Base-by-base conservation (phyloP, 805 yeast species). In the Candida krabiensis region DNA sequence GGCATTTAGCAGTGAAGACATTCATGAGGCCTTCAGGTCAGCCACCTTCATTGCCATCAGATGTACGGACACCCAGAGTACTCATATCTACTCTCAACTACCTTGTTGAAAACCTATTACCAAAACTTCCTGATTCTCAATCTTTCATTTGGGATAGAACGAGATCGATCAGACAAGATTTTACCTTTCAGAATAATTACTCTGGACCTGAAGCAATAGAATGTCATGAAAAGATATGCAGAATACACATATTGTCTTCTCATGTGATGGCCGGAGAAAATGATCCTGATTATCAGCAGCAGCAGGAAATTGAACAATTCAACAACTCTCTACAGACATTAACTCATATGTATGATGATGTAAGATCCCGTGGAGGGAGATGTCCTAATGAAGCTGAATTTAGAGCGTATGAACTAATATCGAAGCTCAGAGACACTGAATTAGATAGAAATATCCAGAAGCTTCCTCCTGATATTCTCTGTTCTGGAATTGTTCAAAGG, bases 11-110 rank as follows among this genome's bases (percentile, higher is more conserved):
- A 0, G 76, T 93, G 5, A 93, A 93, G 62, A 95, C 96, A 2
- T 93, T 93, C 57, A 85, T 95, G 16, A 71, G 99, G 51, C 97
- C 99, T 0, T 97, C 98, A 0, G 99, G 98, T 5, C 96, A 93
- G 51, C 96, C 96, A 1, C 98, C 97, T 2, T 95, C 98, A 3
- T 67, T 93, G 41, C 99, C 99, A 0, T 88, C 97, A 1, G 99
- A 93, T 59, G 99, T 93, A 3, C 72, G 99, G 44, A 96, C 99
- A 1, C 99, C 99, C 0, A 75, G 73, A 38, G 69, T 90, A 1
- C 63, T 93, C 28, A 73, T 71, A 9, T 53, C 69, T 24, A 82
- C 97, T 0, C 63, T 93, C 43, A 71, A 84, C 42, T 87, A 86
- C 57, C 70, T 93, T 24, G 75, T 87, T 6, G 79, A 79, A 14